Conservation (phyloP, 2,329 filamentous ascomycete species). For the Rutstroemia sydowiana region DNA sequence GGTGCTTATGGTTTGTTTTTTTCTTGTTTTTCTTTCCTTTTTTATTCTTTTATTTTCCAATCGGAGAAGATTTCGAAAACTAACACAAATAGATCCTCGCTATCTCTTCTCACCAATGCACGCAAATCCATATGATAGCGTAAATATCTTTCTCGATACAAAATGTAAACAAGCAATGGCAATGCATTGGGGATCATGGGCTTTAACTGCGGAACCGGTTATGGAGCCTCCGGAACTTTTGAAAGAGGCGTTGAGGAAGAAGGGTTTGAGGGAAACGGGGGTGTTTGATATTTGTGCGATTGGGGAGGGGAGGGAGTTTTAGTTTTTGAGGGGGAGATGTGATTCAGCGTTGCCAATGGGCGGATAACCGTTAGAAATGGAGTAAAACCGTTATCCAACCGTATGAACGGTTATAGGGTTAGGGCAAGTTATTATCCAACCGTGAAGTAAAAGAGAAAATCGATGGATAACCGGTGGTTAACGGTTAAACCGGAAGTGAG, state of each 20-base stretch:
- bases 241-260: conserved; percentile 61
- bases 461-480: too few species aligned
- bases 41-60: too few species aligned
- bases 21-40: background rate
- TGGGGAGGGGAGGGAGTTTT: conserved; percentile 75
- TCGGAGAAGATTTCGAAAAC: background rate
- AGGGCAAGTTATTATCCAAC: too few species aligned
- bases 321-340: too few species aligned
- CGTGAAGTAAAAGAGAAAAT: too few species aligned
- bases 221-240: conserved; percentile 72
- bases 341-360: too few species aligned
- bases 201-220: conserved; percentile 68
- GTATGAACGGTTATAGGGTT: too few species aligned
- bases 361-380: too few species aligned
- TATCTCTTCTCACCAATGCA: conserved; percentile 73
- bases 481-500: too few species aligned
- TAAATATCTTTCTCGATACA: conserved; percentile 84
- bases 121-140: conserved; percentile 76
- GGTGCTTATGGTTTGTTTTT: conserved; percentile 58
- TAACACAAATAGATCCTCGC: conserved; percentile 44
- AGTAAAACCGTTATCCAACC: too few species aligned
- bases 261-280: conserved; percentile 61
- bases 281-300: conserved; percentile 79
- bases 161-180: conserved; percentile 70
- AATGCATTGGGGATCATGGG: conserved; percentile 77